These are phyloP conservation scores for Acer yangbiense DNA, from an alignment of 345 rosid genomes.

Conservation along the genomic window DNA sequence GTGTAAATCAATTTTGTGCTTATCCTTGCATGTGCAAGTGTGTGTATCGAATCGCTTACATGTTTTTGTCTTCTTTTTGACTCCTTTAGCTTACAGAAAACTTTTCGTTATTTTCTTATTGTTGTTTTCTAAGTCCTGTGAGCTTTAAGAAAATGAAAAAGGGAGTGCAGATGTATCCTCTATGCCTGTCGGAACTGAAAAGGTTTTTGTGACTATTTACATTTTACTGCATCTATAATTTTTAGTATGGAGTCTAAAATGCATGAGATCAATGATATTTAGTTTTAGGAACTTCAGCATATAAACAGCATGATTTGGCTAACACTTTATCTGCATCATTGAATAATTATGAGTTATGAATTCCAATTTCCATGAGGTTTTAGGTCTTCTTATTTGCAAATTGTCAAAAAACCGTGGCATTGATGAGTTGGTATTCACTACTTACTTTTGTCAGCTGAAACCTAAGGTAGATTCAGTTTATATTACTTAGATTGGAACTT, in stretches of 20 bases:
- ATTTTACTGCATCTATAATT: background rate
- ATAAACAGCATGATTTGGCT: background rate
- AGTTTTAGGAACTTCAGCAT: background rate
- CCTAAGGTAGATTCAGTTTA: background rate
- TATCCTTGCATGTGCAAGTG: background rate
- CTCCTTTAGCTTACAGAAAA: conserved; percentile 1
- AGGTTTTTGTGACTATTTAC: conserved; percentile 48
- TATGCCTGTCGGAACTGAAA: conserved; percentile 45
- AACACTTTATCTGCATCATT: background rate
- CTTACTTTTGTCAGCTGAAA: background rate
- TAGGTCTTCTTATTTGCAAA: background rate
- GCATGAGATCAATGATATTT: background rate
- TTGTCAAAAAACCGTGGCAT: background rate
- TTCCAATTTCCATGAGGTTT: background rate
- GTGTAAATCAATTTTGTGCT: background rate
- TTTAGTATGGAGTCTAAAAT: background rate
- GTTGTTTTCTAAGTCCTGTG: conserved; percentile 40
- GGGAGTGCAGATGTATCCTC: conserved; percentile 42
- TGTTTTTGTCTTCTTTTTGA: background rate
- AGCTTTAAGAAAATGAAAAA: conserved; percentile 41
- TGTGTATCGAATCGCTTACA: background rate
- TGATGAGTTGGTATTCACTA: background rate
- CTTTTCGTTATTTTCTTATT: conserved; percentile 17
- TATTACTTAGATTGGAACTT: background rate
- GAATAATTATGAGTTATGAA: background rate